Conservation (phyloP, 768 basidiomycete species). For the Amanita fuliginea region DNA sequence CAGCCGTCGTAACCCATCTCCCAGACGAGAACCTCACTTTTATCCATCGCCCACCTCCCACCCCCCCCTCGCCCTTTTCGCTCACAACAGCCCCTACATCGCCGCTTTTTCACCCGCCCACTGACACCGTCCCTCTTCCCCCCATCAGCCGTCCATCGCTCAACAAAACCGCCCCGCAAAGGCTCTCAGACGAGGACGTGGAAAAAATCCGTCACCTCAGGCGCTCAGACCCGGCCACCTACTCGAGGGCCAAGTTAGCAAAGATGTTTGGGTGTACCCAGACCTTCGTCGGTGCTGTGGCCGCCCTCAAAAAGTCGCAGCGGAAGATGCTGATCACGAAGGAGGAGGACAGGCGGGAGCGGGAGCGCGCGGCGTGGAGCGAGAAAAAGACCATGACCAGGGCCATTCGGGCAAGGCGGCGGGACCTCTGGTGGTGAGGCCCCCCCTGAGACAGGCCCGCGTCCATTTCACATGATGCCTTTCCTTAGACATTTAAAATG, state of each 20-base stretch:
- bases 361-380: constrained; percentile 51
- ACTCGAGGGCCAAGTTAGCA: constrained; percentile 60
- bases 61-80: constrained; percentile 63
- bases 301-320: constrained; percentile 45
- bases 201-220: constrained; percentile 50
- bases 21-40: constrained; percentile 56
- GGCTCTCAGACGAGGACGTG: constrained; percentile 41
- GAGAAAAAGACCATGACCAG: constrained; percentile 51
- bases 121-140: constrained; percentile 27
- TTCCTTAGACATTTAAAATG: neutral
- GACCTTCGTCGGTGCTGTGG: constrained; percentile 53
- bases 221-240: constrained; percentile 39
- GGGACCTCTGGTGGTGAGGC: constrained; percentile 52
- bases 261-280: constrained; percentile 66
- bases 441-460: neutral
- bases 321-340: constrained; percentile 29
- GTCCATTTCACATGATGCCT: neutral
- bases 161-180: constrained; percentile 21
- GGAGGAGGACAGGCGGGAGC: constrained; percentile 37
- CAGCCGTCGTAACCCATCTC: constrained; percentile 38
- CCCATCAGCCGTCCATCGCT: constrained; percentile 35
- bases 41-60: constrained; percentile 78
- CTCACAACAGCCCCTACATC: constrained; percentile 60
- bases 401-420: constrained; percentile 58
- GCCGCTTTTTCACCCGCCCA: constrained; percentile 44